Evolutionary conservation across 108 stramenopile genomes (phyloP), one percentile per base, ranked within the genome.

Genomic region (Ochromonas danica): DNA sequence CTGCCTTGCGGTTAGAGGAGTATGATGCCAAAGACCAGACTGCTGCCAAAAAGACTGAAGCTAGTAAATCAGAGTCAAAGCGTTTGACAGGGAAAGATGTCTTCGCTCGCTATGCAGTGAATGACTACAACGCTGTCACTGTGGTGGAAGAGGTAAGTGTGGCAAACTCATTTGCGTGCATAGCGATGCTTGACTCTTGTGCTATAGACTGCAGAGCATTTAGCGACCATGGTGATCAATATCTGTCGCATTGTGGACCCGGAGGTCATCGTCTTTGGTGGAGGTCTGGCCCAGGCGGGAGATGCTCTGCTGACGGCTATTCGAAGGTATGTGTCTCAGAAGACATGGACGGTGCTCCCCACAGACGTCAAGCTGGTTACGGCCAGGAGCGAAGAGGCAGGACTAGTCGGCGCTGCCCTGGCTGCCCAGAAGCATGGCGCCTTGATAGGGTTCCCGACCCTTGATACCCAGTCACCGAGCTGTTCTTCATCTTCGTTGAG

Each of bases 231-330:
- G 1, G 80, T 80, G 77, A 33, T 85, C 2, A 84, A 84, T 41
- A 67, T 85, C 31, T 85, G 84, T 39, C 81, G 85, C n/a, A 14
- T 84, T 51, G 17, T 85, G 27, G 85, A 85, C 78, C 85, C 85
- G 0, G 75, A 63, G 30, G 81, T 81, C 27, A 84, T 85, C 40
- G 39, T 85, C 30, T 82, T 85, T 33, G 41, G 80, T 30, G 85
- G 85, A 1, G 85, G 85, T 3, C 40, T 85, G 84, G 41, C 83
- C 2, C 31, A 79, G 14, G 85, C 83, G 27, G 78, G 79, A 36
- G 3, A 39, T 14, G 74, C 71, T 17, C 40, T 84, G 39, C 22
- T 85, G 1, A 77, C 27, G n/a, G 43, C 3, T 0, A 75, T 80
- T 31, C 30, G 30, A 30, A 75, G 70, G 31, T 1, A 39, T 14